Percentiles rank a stretch among this genome's conserved stretches.
Evolutionary conservation across 331 rosid genomes (phyloP).

Genomic region (Prunus yedoensis): DNA sequence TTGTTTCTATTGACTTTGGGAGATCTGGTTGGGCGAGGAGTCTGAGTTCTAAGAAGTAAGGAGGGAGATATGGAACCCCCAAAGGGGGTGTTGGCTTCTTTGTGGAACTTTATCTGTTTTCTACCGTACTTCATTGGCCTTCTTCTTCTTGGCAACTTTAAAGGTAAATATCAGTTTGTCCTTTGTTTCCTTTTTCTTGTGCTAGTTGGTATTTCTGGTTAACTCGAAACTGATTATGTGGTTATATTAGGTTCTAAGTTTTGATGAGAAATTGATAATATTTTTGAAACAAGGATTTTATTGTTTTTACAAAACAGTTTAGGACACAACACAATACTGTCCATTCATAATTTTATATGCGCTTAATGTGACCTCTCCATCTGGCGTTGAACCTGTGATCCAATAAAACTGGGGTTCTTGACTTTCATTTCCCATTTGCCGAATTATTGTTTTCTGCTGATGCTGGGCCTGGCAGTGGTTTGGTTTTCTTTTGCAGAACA

Average conservation of each 20-base stretch:
- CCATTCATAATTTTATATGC: background rate
- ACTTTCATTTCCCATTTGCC: background rate
- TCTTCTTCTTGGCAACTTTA: constrained; percentile 67
- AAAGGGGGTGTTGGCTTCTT: constrained; percentile 43
- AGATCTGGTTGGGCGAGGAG: constrained; percentile 30
- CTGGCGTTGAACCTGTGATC: background rate
- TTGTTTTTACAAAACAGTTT: background rate
- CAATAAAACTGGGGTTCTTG: constrained; percentile 4
- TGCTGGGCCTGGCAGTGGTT: background rate
- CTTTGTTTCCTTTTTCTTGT: constrained; percentile 13
- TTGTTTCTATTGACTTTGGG: constrained; percentile 5
- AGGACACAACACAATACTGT: background rate
- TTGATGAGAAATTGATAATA: background rate
- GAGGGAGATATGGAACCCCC: constrained; percentile 54
- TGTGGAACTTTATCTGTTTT: constrained; percentile 69
- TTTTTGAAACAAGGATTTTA: background rate
- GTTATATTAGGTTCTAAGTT: constrained; percentile 4
- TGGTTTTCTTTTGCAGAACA: background rate
- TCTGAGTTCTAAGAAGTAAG: constrained; percentile 4
- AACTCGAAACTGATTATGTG: background rate
- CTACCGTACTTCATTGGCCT: constrained; percentile 90
- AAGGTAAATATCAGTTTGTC: constrained; percentile 50
- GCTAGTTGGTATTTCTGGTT: background rate
- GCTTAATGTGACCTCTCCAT: background rate
- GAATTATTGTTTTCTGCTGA: background rate